Percentiles rank a stretch among this genome's conserved stretches.
These are phyloP conservation scores for Schizochytrium sp. DNA, from an alignment of 108 stramenopile species.

Conservation along the genomic window DNA sequence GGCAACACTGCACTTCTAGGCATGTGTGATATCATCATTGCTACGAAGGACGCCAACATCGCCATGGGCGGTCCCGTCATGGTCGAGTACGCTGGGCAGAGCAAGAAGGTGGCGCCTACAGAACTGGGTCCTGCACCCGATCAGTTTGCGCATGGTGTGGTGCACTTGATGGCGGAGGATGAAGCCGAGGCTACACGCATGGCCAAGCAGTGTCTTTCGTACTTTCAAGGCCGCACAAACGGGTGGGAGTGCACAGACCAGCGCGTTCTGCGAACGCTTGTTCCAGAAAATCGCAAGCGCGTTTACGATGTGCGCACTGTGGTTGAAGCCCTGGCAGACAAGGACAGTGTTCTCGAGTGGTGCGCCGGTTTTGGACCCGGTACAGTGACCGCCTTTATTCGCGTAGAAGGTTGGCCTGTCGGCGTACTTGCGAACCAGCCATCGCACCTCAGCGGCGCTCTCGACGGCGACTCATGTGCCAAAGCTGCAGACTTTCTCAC, in stretches of 20 bases:
- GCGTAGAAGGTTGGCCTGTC: constrained; percentile 8
- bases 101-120: neutral
- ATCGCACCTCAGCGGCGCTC: constrained; percentile 6
- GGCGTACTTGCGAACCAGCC: constrained; percentile 22
- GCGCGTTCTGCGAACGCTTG: neutral
- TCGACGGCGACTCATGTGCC: constrained; percentile 6
- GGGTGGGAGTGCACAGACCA: neutral
- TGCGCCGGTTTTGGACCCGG: neutral
- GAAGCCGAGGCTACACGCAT: neutral
- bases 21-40: constrained; percentile 20
- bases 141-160: neutral
- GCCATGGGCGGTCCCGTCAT: constrained; percentile 28
- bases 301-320: constrained; percentile 21
- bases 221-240: neutral
- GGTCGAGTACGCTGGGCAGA: constrained; percentile 21
- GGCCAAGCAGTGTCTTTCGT: constrained; percentile 28
- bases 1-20: constrained; percentile 23
- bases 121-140: constrained; percentile 5
- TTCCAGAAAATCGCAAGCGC: constrained; percentile 24
- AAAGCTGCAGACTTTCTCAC: constrained; percentile 21
- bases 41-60: neutral
- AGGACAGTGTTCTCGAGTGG: constrained; percentile 17
- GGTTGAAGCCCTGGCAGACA: neutral
- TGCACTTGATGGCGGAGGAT: constrained; percentile 17
- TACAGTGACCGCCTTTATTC: neutral